Percentiles rank a stretch among this genome's conserved stretches.
Conservation (phyloP, 108 stramenopile genomes). For the Chaetoceros tenuissimus region DNA sequence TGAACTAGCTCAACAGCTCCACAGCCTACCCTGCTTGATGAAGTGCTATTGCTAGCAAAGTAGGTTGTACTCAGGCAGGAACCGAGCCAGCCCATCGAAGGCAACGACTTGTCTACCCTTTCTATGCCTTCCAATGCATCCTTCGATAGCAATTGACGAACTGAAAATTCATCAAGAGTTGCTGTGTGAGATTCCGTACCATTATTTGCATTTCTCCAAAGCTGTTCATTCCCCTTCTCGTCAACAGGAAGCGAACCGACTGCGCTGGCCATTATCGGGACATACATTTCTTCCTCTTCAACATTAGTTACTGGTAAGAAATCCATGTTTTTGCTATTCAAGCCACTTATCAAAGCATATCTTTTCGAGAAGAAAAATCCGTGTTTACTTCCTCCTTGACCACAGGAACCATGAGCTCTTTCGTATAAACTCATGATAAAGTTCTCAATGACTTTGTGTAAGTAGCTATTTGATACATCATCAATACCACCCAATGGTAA, state of each 20-base stretch:
- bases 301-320: constrained; percentile 77
- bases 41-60: constrained; percentile 68
- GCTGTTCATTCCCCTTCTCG: constrained; percentile 76
- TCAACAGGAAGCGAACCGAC: constrained; percentile 50
- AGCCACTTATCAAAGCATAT: constrained; percentile 60
- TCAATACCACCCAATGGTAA: constrained; percentile 65
- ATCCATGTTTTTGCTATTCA: constrained; percentile 75
- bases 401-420: constrained; percentile 74
- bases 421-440: constrained; percentile 82
- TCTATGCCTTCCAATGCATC: constrained; percentile 68
- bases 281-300: constrained; percentile 47
- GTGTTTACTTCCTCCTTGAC: constrained; percentile 69
- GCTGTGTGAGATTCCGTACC: constrained; percentile 84
- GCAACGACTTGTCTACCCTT: constrained; percentile 48
- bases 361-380: constrained; percentile 61
- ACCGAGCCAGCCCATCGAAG: constrained; percentile 80
- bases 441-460: constrained; percentile 55
- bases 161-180: constrained; percentile 64
- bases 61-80: constrained; percentile 67
- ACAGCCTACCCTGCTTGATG: constrained; percentile 71
- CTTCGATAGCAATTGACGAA: constrained; percentile 60
- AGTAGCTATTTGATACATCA: constrained; percentile 78
- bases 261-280: constrained; percentile 47
- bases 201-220: constrained; percentile 77
- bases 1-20: constrained; percentile 78